Percentiles rank a stretch among this genome's conserved stretches.
These are phyloP conservation scores for Casuarina cunninghamiana DNA, from an alignment of 306 rosid genomes.

Conservation along the genomic window DNA sequence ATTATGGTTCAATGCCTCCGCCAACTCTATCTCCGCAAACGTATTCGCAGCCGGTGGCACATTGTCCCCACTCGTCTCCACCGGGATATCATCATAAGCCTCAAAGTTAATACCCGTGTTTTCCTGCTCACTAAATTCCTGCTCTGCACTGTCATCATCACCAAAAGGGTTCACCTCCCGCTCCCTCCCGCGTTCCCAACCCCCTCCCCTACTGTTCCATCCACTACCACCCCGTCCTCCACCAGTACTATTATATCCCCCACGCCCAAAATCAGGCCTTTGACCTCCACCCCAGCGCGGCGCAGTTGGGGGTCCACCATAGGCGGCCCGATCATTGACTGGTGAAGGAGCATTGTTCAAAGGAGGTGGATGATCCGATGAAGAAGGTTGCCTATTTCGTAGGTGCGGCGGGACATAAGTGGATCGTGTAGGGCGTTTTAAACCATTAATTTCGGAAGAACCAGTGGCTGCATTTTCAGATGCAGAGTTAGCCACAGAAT, in stretches of 20 bases:
- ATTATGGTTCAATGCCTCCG: slow-evolving; percentile 64
- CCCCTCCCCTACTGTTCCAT: slow-evolving; percentile 52
- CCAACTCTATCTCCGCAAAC: slow-evolving; percentile 74
- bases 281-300: slow-evolving; percentile 42
- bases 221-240: slow-evolving; percentile 43
- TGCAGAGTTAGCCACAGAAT: slow-evolving; percentile 60
- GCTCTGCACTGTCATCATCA: slow-evolving; percentile 40
- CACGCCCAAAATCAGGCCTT: slow-evolving; percentile 46
- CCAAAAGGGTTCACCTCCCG: slow-evolving; percentile 73
- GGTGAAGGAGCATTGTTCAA: slow-evolving; percentile 27
- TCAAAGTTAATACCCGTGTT: slow-evolving; percentile 71
- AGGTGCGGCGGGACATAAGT: slow-evolving; percentile 83
- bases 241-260: slow-evolving; percentile 33
- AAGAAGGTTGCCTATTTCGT: slow-evolving; percentile 49
- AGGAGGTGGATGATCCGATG: slow-evolving; percentile 43
- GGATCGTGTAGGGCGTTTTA: slow-evolving; percentile 38
- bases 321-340: slow-evolving; percentile 33
- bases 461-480: slow-evolving; percentile 34
- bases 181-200: slow-evolving; percentile 61
- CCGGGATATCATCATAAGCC: slow-evolving; percentile 85
- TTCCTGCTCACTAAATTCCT: slow-evolving; percentile 47
- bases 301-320: slow-evolving; percentile 40
- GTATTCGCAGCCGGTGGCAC: slow-evolving; percentile 77
- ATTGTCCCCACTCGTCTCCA: slow-evolving; percentile 74
- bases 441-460: slow-evolving; percentile 34